phyloP scores from a whole-genome alignment of 108 stramenopile species.

The Skeletonema costatum region DNA sequence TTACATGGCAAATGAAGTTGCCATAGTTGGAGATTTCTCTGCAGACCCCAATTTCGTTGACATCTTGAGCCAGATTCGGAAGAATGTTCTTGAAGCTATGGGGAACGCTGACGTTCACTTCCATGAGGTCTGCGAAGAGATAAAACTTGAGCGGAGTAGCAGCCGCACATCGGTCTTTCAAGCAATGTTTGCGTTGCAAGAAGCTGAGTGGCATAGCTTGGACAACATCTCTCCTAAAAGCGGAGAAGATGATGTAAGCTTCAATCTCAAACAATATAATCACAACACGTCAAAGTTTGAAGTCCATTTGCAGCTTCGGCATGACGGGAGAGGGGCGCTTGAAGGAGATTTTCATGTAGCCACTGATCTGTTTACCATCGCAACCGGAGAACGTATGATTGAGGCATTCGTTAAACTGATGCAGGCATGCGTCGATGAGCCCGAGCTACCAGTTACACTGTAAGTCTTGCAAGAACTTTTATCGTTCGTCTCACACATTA shows the following conservation, averaged over 20 bases:
- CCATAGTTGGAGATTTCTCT: constrained; percentile 10
- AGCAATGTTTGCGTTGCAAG: constrained; percentile 22
- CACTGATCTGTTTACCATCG: constrained; percentile 1
- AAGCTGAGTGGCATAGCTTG: constrained; percentile 14
- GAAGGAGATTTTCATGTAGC: constrained; percentile 23
- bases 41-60: constrained; percentile 5
- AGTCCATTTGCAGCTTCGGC: constrained; percentile 23
- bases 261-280: constrained; percentile 6
- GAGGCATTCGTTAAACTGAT: constrained; percentile 9
- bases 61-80: constrained; percentile 4
- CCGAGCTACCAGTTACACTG: too few species aligned
- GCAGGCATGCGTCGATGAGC: background rate
- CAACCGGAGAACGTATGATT: constrained; percentile 8
- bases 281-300: constrained; percentile 16
- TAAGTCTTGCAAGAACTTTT: too few species aligned
- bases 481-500: too few species aligned
- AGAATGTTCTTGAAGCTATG: constrained; percentile 28
- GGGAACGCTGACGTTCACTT: constrained; percentile 20
- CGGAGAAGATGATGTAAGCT: background rate
- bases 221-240: constrained; percentile 3
- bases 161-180: constrained; percentile 18
- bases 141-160: constrained; percentile 10
- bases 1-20: constrained; percentile 21
- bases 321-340: constrained; percentile 9
- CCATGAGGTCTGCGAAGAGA: constrained; percentile 14